Evolutionary conservation across 1,284 basidiomycete species (phyloP), one percentile per base, ranked within the genome.

Genomic region (Acaromyces ingoldii): DNA sequence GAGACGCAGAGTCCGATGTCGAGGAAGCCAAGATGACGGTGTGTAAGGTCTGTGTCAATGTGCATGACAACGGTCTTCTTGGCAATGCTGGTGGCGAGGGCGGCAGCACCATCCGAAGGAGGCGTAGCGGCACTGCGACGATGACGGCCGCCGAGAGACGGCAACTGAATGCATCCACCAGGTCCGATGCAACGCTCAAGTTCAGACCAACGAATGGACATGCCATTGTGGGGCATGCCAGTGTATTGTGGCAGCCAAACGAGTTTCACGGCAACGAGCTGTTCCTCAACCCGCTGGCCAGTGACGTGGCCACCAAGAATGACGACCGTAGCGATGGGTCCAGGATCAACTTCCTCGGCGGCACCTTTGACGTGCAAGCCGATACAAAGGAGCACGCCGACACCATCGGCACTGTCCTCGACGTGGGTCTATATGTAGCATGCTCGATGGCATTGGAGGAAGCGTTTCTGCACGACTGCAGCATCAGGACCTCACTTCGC

Each of bases 401-500:
- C 24, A 51, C 50, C 11, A 26, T 66, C 25, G 24, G 31, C 10
- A 44, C 45, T 28, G 51, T 60, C 1, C 37, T 70, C 21, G 65
- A 65, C 37, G 40, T 65, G 4, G 48, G 49, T 6, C 45, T 67
- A 11, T 68, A 63, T 31, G 62, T 57, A 10, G 67, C 64, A 10
- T 58, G 54, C 50, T 62, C 67, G 33, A 70, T 70, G 67, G 41
- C 67, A n/a, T 57, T 70, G 38, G 65, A 70, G 49, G 49, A 59
- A 13, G 62, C 60, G 46, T 61, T 70, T 39, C 50, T 70, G 19
- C 43, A 37, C 47, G 63, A 70, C 43, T 62, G 56, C 10, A n/a
- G n/a, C n/a, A n/a, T n/a, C n/a, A n/a, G n/a, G n/a, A n/a, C n/a
- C n/a, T n/a, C n/a, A n/a, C n/a, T n/a, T n/a, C n/a, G n/a, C n/a